Conservation (phyloP, 306 rosid species). For the Sesbania bispinosa region DNA sequence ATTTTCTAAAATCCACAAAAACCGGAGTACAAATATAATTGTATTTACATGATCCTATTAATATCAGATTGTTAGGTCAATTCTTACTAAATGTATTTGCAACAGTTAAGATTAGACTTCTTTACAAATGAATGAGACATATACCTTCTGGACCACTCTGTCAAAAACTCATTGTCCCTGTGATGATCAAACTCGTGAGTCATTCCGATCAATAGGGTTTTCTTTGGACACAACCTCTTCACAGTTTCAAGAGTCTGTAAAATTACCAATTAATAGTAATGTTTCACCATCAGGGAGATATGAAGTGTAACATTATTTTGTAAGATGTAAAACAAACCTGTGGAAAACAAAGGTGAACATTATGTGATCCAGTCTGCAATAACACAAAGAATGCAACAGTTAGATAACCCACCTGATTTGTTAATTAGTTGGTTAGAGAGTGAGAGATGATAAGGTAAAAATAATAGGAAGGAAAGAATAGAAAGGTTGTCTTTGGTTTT, state of each 20-base stretch:
- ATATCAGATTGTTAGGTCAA: neutral
- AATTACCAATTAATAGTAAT: conserved; percentile 27
- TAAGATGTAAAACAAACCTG: conserved; percentile 57
- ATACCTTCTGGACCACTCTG: conserved; percentile 86
- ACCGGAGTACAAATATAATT: conserved; percentile 8
- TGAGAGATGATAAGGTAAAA: too few species aligned
- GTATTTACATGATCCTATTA: neutral
- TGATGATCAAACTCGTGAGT: conserved; percentile 90
- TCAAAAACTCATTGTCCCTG: conserved; percentile 75
- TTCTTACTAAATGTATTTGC: conserved; percentile 17
- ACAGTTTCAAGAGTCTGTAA: conserved; percentile 90
- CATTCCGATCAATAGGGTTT: conserved; percentile 82
- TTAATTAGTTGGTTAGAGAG: neutral
- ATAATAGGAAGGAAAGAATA: too few species aligned
- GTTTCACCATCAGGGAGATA: conserved; percentile 11
- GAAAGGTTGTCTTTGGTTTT: neutral
- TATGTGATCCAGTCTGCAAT: conserved; percentile 77
- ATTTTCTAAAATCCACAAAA: conserved; percentile 11
- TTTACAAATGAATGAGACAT: conserved; percentile 12
- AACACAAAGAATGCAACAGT: conserved; percentile 24
- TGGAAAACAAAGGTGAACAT: conserved; percentile 86
- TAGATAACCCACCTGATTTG: neutral
- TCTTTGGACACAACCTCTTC: conserved; percentile 89
- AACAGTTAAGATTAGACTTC: neutral
- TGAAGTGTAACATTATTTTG: conserved; percentile 3